Evolutionary conservation across 2,329 filamentous ascomycete species (phyloP), one percentile per base, ranked within the genome.

Genomic region (Fusarium sp.): DNA sequence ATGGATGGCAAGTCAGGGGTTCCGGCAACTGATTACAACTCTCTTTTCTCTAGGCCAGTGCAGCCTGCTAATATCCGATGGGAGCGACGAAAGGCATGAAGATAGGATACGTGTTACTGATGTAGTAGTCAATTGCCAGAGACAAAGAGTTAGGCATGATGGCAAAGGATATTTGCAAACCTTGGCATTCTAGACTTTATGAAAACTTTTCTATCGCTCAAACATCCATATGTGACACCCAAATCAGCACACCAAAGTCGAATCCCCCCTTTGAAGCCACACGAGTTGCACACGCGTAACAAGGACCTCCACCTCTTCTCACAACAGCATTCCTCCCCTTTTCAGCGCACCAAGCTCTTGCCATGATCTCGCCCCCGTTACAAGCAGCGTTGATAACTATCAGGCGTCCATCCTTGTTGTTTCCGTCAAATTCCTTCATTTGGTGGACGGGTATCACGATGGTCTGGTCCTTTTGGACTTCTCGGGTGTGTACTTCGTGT

Each of bases 21-120:
- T 40, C 88, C 92, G 2, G 85, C 83, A 20, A 94, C 92, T 9
- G 92, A 94, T 79, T 93, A 92, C 75, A 87, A 87, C 42, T 87
- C 87, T 68, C 79, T 87, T 66, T 81, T 83, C 53, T 82, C 80
- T 6, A 73, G 81, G n/a, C 83, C 83, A 1, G 62, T 72, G 17
- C 76, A 80, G 62, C 81, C 83, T 5, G 77, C 81, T 0, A 66
- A 75, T 36, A 71, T 83, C n/a, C 71, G 77, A 7, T 85, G 82
- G 83, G 77, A 81, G 62, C 67, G 79, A 38, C 75, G 80, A 9
- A 67, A 72, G 59, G 40, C 3, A 2, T 59, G 4, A 36, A 31
- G 46, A 1, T 14, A 7, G 40, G 11, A 44, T 44, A 14, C 11
- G 1, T 20, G 24, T 31, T 53, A 1, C 5, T 20, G 27, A 49